These are phyloP conservation scores for Coelastrella sp. DNA, from an alignment of 139 green algal species.

Conservation along the genomic window DNA sequence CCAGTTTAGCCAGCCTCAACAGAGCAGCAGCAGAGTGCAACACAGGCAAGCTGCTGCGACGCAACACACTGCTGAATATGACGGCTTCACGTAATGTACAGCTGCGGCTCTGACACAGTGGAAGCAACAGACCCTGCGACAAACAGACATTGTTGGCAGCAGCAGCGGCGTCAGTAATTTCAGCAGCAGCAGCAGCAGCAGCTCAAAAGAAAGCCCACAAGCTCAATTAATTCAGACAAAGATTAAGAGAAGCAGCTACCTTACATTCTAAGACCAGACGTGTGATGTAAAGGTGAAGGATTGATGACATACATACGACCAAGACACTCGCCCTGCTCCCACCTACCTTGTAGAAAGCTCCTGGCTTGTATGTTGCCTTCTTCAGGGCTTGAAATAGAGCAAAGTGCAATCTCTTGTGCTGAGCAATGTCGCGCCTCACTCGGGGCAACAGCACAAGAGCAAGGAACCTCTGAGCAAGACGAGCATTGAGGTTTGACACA, in stretches of 20 bases:
- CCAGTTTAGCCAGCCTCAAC: constrained; percentile 91
- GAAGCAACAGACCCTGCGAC: constrained; percentile 33
- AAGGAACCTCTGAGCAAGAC: constrained; percentile 92
- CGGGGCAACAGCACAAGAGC: constrained; percentile 94
- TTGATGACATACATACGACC: neutral
- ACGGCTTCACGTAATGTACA: constrained; percentile 97
- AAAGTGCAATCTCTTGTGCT: constrained; percentile 94
- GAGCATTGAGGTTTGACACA: constrained; percentile 95
- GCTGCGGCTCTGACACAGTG: constrained; percentile 53
- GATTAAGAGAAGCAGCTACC: too few species aligned
- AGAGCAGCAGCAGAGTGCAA: constrained; percentile 92
- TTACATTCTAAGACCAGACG: too few species aligned
- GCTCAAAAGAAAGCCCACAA: too few species aligned
- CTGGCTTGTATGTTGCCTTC: constrained; percentile 98
- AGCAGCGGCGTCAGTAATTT: too few species aligned
- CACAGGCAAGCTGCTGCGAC: constrained; percentile 83
- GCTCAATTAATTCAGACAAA: too few species aligned
- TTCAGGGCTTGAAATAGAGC: constrained; percentile 96
- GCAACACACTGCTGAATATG: constrained; percentile 90
- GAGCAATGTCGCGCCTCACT: constrained; percentile 88
- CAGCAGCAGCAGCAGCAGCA: neutral
- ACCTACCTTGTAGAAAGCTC: constrained; percentile 95
- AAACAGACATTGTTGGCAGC: neutral
- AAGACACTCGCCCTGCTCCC: neutral
- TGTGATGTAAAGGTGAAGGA: neutral